These are phyloP conservation scores for Verticillium zaregamsianum DNA, from an alignment of 2,329 filamentous ascomycete species.

Conservation along the genomic window DNA sequence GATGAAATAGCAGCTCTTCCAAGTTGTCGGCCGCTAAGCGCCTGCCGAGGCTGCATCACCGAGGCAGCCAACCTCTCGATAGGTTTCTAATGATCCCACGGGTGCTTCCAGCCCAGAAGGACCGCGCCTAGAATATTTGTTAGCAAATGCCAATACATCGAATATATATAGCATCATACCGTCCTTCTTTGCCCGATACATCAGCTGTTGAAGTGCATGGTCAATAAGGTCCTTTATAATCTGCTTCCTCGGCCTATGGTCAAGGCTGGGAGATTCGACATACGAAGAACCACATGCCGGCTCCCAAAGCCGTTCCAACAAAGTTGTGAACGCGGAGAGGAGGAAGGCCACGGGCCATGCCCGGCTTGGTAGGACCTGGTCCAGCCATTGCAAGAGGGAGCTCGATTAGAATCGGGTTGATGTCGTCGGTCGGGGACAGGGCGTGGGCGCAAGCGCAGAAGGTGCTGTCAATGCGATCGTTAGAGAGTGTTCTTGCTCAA, in stretches of 20 bases:
- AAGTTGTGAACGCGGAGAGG: slow-evolving; percentile 66
- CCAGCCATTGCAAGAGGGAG: slow-evolving; percentile 12
- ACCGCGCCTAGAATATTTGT: slow-evolving; percentile 52
- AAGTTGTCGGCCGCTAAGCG: background rate
- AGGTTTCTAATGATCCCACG: slow-evolving; percentile 76
- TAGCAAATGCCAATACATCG: background rate
- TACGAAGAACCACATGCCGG: slow-evolving; percentile 99
- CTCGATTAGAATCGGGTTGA: background rate
- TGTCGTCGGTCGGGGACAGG: background rate
- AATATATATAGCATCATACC: slow-evolving; percentile 42
- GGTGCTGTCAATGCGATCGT: background rate
- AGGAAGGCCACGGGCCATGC: slow-evolving; percentile 1
- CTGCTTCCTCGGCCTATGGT: background rate
- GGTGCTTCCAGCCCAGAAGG: slow-evolving; percentile 90
- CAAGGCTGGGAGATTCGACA: background rate
- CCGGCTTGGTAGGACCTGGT: slow-evolving; percentile 19
- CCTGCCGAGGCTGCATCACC: background rate
- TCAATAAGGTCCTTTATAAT: slow-evolving; percentile 5
- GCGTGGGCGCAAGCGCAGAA: background rate
- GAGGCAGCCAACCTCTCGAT: background rate
- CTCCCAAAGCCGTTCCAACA: slow-evolving; percentile 80
- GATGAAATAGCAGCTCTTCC: background rate
- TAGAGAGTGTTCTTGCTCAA: background rate
- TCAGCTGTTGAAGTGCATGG: slow-evolving; percentile 54
- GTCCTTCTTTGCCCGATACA: slow-evolving; percentile 96